Evolutionary conservation across 306 rosid species (phyloP).

Genomic region (Cucumis cinereus): DNA sequence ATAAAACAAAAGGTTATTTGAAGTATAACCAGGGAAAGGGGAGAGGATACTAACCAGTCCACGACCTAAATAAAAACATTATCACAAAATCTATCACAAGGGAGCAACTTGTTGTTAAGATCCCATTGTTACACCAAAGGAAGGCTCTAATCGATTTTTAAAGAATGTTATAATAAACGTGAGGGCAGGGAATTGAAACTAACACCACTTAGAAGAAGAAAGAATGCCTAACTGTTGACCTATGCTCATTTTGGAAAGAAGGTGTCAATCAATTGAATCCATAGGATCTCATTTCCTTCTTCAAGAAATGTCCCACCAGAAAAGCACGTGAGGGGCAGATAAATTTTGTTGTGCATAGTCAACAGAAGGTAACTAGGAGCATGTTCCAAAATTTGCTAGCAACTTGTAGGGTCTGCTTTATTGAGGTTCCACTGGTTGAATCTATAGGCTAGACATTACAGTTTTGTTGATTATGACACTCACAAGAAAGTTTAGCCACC

Average conservation of each 20-base stretch:
- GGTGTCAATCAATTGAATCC: not conserved
- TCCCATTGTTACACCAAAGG: not conserved
- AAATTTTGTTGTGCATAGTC: not conserved
- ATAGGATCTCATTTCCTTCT: not conserved
- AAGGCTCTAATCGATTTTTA: not conserved
- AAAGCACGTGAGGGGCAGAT: not conserved
- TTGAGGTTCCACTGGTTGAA: not conserved
- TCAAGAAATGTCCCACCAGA: too few relatives aligned
- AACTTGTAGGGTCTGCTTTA: not conserved
- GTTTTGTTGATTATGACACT: slow-evolving; percentile 2
- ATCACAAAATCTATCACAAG: not conserved
- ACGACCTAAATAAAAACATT: not conserved
- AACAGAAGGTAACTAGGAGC: not conserved
- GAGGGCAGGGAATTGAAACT: not conserved
- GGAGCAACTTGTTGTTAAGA: not conserved
- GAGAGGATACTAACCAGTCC: not conserved
- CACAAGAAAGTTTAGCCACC: not conserved
- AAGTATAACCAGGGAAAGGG: not conserved
- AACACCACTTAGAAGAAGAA: not conserved
- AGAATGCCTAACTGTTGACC: not conserved
- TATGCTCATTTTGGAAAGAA: not conserved
- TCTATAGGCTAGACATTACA: not conserved
- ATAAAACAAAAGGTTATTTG: not conserved
- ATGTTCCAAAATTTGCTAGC: not conserved
- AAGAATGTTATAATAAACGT: not conserved